Evolutionary conservation across 306 rosid genomes (phyloP), one percentile per base, ranked within the genome.

Genomic region (Ceratonia siliqua): DNA sequence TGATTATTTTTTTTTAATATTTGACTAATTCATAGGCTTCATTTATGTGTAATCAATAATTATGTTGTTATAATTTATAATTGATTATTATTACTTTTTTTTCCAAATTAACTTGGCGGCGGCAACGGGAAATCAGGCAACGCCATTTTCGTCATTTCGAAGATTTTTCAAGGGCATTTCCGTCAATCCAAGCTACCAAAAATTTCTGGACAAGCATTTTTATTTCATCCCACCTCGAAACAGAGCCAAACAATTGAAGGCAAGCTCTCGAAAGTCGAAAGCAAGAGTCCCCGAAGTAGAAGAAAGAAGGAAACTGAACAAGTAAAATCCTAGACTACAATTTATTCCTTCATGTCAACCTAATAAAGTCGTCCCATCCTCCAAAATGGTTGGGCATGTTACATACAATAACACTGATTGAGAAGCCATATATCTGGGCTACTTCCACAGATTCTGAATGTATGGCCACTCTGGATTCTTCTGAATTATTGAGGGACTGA

Each of bases 401-500:
- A 35, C 39, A 35, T 35, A 35, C 39, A 35, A 35, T 35, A 28
- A 28, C 32, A 46, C 17, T 45, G 49, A 41, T 32, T 72, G 32
- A 33, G 61, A 28, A 25, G 22, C 78, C 48, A 36, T 28, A 10
- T 28, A 46, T 64, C 33, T 64, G 22, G 22, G n/a, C 32, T 80
- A 10, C 73, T 62, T 50, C 13, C 6, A 0, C 63, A 72, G 80
- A 80, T 65, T 55, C 36, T 61, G 41, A 36, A 81, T 82, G 84
- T 54, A 17, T 62, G 66, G 15, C 48, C 18, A 3, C 65, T 27
- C 35, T 68, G 43, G 68, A 75, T 70, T 59, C 32, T 67, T 72
- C 72, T 74, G 81, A 78, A 59, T 56, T 72, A 46, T 57, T 50
- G 46, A 78, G 89, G 92, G 85, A 74, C 92, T 84, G 48, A 87